Evolutionary conservation across 164 flowering plant genomes (phyloP), one percentile per base, ranked within the genome.

Genomic region (Cinnamomum micranthum): DNA sequence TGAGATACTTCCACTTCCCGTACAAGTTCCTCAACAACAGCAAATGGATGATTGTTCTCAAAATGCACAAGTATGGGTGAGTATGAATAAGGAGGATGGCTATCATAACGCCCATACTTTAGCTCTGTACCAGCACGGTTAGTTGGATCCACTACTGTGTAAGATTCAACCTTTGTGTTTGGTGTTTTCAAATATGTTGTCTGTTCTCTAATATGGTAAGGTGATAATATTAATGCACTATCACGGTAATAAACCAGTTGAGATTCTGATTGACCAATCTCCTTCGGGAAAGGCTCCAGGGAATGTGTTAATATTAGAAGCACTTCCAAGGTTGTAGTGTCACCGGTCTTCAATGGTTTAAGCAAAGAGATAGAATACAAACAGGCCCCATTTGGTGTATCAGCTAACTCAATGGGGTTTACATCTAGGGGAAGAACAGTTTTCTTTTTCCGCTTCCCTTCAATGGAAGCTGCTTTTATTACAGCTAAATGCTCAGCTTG

Each of bases 1-100:
- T 96, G 99, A 74, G 99, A 96, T 76, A 96, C 87, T 83, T 94
- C 98, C 25, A 94, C 82, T 79, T 92, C 97, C 50, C 99, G 91
- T 25, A 87, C 88, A 82, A 96, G 95, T 84, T 96, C 98, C 90
- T 96, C 99, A 82, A 91, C 95, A 82, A 94, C 97, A 72, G 95
- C 88, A 84, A 94, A 96, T 76, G 98, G 97, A 73, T 81, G 81
- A 79, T 96, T 96, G 74, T 94, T 94, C 87, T 96, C 97, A 79
- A 90, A 91, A 85, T 96, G 99, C 73, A 94, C 80, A 67, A 87
- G 73, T 24, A 93, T 78, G 51, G 98, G 99, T 69, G 91, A 82
- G 84, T 70, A 94, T 35, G 98, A 90, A 77, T 87, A 87, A 50
- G 99, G 88, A 77, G 83, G 28, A 0, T 70, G 88, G 75, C 85